Evolutionary conservation across 192 early-diverging fungal species (phyloP).

Genomic region (Backusella psychrophila): DNA sequence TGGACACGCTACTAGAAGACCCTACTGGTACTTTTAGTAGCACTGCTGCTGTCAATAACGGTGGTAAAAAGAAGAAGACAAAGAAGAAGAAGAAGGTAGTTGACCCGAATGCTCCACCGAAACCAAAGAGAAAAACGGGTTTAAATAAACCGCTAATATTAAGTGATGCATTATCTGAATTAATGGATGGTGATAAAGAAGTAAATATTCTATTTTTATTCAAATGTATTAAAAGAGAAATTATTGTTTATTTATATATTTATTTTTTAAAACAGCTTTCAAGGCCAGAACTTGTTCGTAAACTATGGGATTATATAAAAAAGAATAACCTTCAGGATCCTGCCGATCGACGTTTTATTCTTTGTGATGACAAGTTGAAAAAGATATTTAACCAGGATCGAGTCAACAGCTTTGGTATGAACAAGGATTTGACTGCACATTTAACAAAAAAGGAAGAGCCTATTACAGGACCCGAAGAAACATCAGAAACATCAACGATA

Average conservation of each 20-base stretch:
- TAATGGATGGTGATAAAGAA: constrained; percentile 44
- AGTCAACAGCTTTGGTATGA: constrained; percentile 62
- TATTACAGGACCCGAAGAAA: background rate
- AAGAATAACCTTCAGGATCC: constrained; percentile 54
- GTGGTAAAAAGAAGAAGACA: constrained; percentile 8
- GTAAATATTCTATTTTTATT: constrained; percentile 21
- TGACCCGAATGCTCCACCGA: constrained; percentile 33
- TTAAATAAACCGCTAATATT: constrained; percentile 50
- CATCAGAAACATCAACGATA: background rate
- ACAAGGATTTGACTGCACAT: constrained; percentile 55
- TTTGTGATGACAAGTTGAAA: constrained; percentile 51
- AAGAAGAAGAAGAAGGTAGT: constrained; percentile 19
- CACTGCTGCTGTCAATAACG: background rate
- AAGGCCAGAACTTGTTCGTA: constrained; percentile 58
- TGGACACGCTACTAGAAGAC: background rate
- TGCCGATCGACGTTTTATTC: constrained; percentile 48
- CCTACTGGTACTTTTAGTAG: background rate
- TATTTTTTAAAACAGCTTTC: constrained; percentile 41
- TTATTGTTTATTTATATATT: constrained; percentile 2
- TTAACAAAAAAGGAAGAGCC: constrained; percentile 40
- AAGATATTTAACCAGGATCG: constrained; percentile 47
- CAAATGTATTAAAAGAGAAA: background rate
- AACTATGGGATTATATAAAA: constrained; percentile 62
- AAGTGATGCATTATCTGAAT: constrained; percentile 35
- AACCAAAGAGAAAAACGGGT: constrained; percentile 43